Conservation (phyloP, 306 rosid genomes). For the Acacia confusa region DNA sequence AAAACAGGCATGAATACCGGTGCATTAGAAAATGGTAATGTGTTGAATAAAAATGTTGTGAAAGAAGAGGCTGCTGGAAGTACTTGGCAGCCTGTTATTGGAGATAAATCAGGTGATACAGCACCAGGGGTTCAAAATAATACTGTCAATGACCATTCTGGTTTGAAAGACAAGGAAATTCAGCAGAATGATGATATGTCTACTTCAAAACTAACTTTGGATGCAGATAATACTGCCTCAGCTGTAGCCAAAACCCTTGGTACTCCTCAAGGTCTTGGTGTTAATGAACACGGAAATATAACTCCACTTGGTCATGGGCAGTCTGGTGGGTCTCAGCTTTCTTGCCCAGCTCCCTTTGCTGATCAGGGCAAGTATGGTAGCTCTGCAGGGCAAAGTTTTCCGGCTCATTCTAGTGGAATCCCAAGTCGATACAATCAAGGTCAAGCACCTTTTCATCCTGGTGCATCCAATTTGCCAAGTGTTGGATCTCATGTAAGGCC, state of each 20-base stretch:
- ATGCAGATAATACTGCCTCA: slow-evolving; percentile 38
- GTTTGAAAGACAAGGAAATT: slow-evolving; percentile 39
- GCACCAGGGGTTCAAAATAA: slow-evolving; percentile 41
- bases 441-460: slow-evolving; percentile 52
- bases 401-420: slow-evolving; percentile 43
- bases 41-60: slow-evolving; percentile 42
- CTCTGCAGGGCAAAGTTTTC: slow-evolving; percentile 45
- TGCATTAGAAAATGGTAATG: slow-evolving; percentile 51
- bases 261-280: slow-evolving; percentile 31
- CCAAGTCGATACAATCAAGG: slow-evolving; percentile 53
- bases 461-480: slow-evolving; percentile 48
- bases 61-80: slow-evolving; percentile 49
- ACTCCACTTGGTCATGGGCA: slow-evolving; percentile 33
- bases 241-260: slow-evolving; percentile 47
- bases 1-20: slow-evolving; percentile 31
- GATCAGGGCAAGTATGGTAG: slow-evolving; percentile 45
- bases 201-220: slow-evolving; percentile 37
- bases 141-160: slow-evolving; percentile 37
- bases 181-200: slow-evolving; percentile 44
- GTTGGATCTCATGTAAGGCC: slow-evolving; percentile 46
- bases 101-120: slow-evolving; percentile 34
- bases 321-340: slow-evolving; percentile 25
- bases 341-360: slow-evolving; percentile 35
- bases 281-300: slow-evolving; percentile 36
- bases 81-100: slow-evolving; percentile 34